Conservation (phyloP, 495 filamentous ascomycete species). For the Collariella sp. region DNA sequence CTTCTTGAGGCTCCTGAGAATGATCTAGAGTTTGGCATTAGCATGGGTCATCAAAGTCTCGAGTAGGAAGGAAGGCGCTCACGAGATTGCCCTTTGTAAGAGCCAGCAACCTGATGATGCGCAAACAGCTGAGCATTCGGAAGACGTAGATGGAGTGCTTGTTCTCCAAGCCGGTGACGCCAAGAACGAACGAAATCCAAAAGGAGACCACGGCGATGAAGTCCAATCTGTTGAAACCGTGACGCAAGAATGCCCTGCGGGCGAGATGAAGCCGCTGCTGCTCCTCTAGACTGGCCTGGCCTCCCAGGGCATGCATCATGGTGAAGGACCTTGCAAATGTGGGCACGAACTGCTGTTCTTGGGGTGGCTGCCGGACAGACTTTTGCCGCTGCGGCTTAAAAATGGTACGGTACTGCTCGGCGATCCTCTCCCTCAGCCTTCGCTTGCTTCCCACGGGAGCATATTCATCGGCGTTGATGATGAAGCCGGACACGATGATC, state of each 20-base stretch:
- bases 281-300: constrained; percentile 56
- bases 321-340: constrained; percentile 82
- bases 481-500: constrained; percentile 82
- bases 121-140: constrained; percentile 88
- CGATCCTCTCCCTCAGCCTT: constrained; percentile 62
- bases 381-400: constrained; percentile 71
- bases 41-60: neutral
- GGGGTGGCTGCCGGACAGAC: constrained; percentile 43
- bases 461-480: constrained; percentile 80
- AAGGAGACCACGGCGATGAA: constrained; percentile 94
- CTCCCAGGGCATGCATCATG: constrained; percentile 48
- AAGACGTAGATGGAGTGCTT: constrained; percentile 75
- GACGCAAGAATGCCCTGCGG: constrained; percentile 83
- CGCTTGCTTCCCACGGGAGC: constrained; percentile 66
- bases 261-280: constrained; percentile 79
- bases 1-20: constrained; percentile 90
- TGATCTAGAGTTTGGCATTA: constrained; percentile 50
- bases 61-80: constrained; percentile 23
- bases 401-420: constrained; percentile 63
- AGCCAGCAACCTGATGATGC: constrained; percentile 78
- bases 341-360: constrained; percentile 40
- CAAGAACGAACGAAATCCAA: constrained; percentile 79
- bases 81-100: constrained; percentile 87
- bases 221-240: constrained; percentile 91
- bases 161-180: constrained; percentile 56